phyloP scores from a whole-genome alignment of 2,329 filamentous ascomycete genomes.

The Triangularia setosa region DNA sequence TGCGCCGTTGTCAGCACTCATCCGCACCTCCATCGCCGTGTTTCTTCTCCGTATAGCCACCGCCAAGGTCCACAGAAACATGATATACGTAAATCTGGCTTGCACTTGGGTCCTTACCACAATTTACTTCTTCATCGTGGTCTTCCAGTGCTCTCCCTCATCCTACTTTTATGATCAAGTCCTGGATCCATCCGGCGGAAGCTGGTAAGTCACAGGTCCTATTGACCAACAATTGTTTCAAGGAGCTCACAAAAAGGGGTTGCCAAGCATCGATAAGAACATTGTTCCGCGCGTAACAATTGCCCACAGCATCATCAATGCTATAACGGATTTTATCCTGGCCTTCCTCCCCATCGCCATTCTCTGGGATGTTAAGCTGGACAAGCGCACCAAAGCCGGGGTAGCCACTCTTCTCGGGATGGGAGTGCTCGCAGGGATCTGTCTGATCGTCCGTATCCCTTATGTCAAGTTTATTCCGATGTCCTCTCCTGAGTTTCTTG shows the following conservation, averaged over 20 bases:
- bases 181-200: slow-evolving; percentile 7
- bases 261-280: slow-evolving; percentile 36
- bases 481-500: slow-evolving; percentile 28
- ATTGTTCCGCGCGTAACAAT: slow-evolving; percentile 42
- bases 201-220: slow-evolving; percentile 14
- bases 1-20: slow-evolving; percentile 36
- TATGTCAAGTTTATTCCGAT: slow-evolving; percentile 31
- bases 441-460: slow-evolving; percentile 37
- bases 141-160: slow-evolving; percentile 48
- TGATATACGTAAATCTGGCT: slow-evolving; percentile 31
- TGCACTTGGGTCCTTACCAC: slow-evolving; percentile 38
- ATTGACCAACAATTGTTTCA: background rate
- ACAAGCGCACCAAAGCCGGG: slow-evolving; percentile 41
- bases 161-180: slow-evolving; percentile 46
- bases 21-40: slow-evolving; percentile 40
- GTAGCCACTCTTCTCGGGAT: slow-evolving; percentile 46
- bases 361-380: slow-evolving; percentile 49
- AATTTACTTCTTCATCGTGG: slow-evolving; percentile 42
- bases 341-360: slow-evolving; percentile 48
- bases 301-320: slow-evolving; percentile 43
- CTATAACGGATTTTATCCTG: slow-evolving; percentile 45
- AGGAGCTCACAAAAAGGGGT: background rate
- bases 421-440: slow-evolving; percentile 44
- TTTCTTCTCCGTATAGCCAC: slow-evolving; percentile 40
- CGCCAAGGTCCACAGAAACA: slow-evolving; percentile 31